Evolutionary conservation across 164 flowering plant genomes (phyloP).

Genomic region (Paratinospora sagittata): DNA sequence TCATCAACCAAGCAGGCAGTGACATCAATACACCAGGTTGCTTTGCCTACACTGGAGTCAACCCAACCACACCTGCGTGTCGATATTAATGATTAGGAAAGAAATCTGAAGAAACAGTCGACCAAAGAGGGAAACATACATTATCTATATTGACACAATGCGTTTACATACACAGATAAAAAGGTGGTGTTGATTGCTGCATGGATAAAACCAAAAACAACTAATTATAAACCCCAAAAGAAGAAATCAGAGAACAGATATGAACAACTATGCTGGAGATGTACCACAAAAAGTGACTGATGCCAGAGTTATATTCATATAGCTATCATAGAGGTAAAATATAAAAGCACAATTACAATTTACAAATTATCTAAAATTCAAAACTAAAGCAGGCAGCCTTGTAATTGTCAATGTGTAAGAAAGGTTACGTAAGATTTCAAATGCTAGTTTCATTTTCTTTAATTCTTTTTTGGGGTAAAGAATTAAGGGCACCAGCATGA

Average conservation of each 20-base stretch:
- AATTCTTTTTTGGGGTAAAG: too few species aligned
- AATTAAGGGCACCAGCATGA: too few species aligned
- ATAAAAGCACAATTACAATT: background rate
- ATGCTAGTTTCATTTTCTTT: too few species aligned
- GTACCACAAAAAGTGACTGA: background rate
- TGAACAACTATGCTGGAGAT: background rate
- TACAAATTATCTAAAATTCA: background rate
- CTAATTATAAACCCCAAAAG: background rate
- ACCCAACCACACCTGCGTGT: constrained; percentile 39
- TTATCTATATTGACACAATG: too few species aligned
- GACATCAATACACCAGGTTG: constrained; percentile 13
- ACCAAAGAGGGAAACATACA: background rate
- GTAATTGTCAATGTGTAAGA: too few species aligned
- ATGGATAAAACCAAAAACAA: background rate
- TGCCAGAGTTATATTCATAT: background rate
- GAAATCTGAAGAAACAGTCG: background rate
- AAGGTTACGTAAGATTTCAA: too few species aligned
- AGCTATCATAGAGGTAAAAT: background rate
- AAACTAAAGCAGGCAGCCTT: too few species aligned
- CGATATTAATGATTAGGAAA: constrained; percentile 6
- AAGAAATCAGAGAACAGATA: background rate
- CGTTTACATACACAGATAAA: too few species aligned
- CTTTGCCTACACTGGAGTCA: constrained; percentile 29
- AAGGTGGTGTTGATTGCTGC: background rate
- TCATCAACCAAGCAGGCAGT: constrained; percentile 11